A percentile compares a stretch with the other conserved stretches of the same genome.
phyloP scores from a whole-genome alignment of 2,329 filamentous ascomycete genomes.

The Arthrobotrys pseudoclavata region DNA sequence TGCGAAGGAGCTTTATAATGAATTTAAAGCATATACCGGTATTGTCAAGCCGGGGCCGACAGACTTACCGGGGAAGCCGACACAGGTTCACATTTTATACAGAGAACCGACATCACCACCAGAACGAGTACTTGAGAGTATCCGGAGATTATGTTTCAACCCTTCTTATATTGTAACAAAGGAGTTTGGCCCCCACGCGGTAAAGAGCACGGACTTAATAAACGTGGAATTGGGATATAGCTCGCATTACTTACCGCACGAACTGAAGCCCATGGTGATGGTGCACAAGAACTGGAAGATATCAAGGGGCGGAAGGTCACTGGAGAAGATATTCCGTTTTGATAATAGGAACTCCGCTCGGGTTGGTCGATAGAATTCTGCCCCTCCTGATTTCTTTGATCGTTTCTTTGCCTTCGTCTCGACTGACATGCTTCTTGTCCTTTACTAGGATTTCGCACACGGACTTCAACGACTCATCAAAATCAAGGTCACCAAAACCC shows the following conservation, averaged over 20 bases:
- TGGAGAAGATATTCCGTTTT: constrained; percentile 53
- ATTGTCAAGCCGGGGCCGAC: constrained; percentile 40
- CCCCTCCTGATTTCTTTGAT: neutral
- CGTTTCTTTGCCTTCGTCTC: neutral
- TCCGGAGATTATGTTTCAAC: constrained; percentile 39
- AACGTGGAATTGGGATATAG: constrained; percentile 33
- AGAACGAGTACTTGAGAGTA: constrained; percentile 15
- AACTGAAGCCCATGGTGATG: constrained; percentile 37
- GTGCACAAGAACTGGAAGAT: constrained; percentile 41
- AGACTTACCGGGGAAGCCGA: constrained; percentile 35
- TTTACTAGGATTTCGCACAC: constrained; percentile 13
- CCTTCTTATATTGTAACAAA: constrained; percentile 42
- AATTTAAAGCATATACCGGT: constrained; percentile 29
- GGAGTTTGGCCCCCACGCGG: constrained; percentile 1
- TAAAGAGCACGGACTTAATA: constrained; percentile 39
- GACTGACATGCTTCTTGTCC: constrained; percentile 13
- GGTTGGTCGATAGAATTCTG: neutral
- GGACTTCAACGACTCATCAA: constrained; percentile 28
- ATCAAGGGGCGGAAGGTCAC: constrained; percentile 23
- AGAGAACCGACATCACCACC: constrained; percentile 25
- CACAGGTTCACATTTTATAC: constrained; percentile 43
- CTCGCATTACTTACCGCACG: constrained; percentile 24
- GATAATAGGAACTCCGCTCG: constrained; percentile 9
- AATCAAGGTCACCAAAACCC: constrained; percentile 35
- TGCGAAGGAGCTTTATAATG: constrained; percentile 17